Conservation (phyloP, 139 green algal species). For the Picochlorum costavermella region DNA sequence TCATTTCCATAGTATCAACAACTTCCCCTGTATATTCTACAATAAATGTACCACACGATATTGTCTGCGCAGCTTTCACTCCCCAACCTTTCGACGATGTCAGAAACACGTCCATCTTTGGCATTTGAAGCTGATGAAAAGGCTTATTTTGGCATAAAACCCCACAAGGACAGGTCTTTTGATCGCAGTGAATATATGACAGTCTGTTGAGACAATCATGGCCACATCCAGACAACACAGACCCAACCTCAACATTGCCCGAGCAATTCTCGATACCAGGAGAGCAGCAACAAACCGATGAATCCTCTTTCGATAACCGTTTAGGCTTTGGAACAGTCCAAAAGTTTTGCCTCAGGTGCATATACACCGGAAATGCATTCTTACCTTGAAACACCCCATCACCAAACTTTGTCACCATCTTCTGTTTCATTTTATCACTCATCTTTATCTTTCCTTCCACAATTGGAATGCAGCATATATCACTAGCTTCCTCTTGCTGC, state of each 20-base stretch:
- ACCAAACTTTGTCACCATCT: background rate
- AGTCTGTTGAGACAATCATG: conserved; percentile 57
- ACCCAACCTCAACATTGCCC: background rate
- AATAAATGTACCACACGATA: conserved; percentile 59
- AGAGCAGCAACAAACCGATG: conserved; percentile 46
- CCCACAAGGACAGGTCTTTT: conserved; percentile 61
- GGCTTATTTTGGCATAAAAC: conserved; percentile 65
- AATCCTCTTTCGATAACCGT: conserved; percentile 50
- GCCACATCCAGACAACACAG: conserved; percentile 33
- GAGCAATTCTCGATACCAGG: conserved; percentile 2
- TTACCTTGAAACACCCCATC: conserved; percentile 3
- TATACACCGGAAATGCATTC: conserved; percentile 38
- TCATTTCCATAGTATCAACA: conserved; percentile 44
- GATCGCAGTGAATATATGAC: conserved; percentile 68
- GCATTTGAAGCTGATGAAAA: conserved; percentile 55
- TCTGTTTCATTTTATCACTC: background rate
- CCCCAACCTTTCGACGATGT: conserved; percentile 66
- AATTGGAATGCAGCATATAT: background rate
- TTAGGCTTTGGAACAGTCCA: conserved; percentile 50
- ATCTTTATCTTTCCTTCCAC: background rate
- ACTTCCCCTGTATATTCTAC: conserved; percentile 80
- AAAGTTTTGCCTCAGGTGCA: conserved; percentile 50
- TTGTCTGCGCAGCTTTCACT: conserved; percentile 40
- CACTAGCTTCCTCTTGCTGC: background rate
- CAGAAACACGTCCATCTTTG: conserved; percentile 59